These are phyloP conservation scores for Hypoxylon crocopeplum DNA, from an alignment of 495 filamentous ascomycete species.

Conservation along the genomic window DNA sequence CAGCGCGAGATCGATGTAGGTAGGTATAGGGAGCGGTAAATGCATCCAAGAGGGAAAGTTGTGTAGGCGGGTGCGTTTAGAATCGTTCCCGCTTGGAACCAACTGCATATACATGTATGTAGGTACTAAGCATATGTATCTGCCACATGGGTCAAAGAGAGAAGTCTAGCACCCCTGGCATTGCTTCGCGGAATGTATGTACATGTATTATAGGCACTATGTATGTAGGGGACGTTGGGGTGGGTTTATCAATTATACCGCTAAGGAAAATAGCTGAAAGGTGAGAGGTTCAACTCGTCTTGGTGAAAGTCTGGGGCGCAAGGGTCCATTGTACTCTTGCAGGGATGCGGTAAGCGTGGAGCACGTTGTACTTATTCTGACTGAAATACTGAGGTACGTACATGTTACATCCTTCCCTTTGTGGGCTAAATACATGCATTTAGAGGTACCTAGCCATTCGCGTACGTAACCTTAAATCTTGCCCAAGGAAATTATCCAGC, in stretches of 20 bases:
- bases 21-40: slow-evolving; percentile 12
- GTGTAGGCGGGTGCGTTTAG: slow-evolving; percentile 2
- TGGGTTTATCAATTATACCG: slow-evolving; percentile 19
- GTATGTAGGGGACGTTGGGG: slow-evolving; percentile 11
- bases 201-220: background rate
- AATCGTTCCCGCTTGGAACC: slow-evolving; percentile 31
- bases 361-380: too few relatives aligned
- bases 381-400: background rate
- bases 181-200: background rate
- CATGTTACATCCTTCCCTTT: too few relatives aligned
- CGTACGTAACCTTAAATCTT: slow-evolving; percentile 28
- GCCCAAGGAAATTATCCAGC: slow-evolving; percentile 2
- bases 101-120: slow-evolving; percentile 14
- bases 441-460: too few relatives aligned
- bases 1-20: background rate
- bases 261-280: background rate
- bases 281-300: too few relatives aligned
- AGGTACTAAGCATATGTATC: background rate
- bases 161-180: slow-evolving; percentile 18
- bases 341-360: too few relatives aligned
- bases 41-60: slow-evolving; percentile 5
- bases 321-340: too few relatives aligned
- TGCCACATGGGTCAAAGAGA: slow-evolving; percentile 27
- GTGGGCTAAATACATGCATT: too few relatives aligned
- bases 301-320: too few relatives aligned